Evolutionary conservation across 2,329 filamentous ascomycete species (phyloP), one percentile per base, ranked within the genome.

Genomic region (Venturia carpophila): DNA sequence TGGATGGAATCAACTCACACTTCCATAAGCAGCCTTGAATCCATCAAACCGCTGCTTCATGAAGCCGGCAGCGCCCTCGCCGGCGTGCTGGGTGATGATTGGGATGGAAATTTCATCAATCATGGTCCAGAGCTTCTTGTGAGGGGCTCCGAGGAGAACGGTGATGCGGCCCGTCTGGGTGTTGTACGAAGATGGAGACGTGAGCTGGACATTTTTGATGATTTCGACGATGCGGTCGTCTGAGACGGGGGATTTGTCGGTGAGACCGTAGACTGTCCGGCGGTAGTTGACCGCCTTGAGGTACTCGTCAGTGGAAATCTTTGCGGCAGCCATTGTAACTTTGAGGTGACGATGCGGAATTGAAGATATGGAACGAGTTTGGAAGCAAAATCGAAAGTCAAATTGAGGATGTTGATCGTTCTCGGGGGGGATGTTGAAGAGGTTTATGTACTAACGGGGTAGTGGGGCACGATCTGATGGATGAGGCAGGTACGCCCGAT

Each of bases 201-300:
- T 52, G n/a, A 66, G 62, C 17, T 65, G 42, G 55, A 63, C 66
- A 21, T 61, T 43, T 34, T 67, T 47, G 62, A 63, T 63, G 21
- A 67, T 52, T 34, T 66, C 63, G 42, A 66, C 66, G 47, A 67
- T 66, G 24, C 52, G 68, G 67, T 64, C 68, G 47, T 67, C 65
- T 63, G 65, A 63, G 56, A 67, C 65, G 0, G 55, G 37, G 10
- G 61, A 63, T 24, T 60, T 60, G 62, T 66, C 62, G 30, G 49
- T 64, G n/a, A 66, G 30, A 21, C 47, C 47, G 62, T 64, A 64
- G 47, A 66, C 63, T 24, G 65, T 64, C 49, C 65, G 65, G 55
- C 65, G 65, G 34, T 66, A 56, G 41, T 63, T 52, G 62, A 64
- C 60, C 0, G 65, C 65, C 42, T 64, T 64, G 63, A 64, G 45